These are phyloP conservation scores for Myochromella boudieri DNA, from an alignment of 768 basidiomycete genomes.

Conservation along the genomic window DNA sequence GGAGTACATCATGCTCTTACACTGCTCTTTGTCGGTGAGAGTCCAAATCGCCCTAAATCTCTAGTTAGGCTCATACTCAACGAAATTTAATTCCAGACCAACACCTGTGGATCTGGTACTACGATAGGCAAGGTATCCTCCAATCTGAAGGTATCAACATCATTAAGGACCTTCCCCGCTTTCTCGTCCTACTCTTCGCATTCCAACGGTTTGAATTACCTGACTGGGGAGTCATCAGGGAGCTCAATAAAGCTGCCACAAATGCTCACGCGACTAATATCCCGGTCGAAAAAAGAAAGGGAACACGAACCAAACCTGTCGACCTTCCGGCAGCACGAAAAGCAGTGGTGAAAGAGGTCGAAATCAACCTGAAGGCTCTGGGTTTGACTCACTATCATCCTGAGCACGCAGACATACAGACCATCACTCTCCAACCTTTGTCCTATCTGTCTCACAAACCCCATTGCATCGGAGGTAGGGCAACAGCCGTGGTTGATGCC, in stretches of 20 bases:
- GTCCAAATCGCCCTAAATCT: not conserved
- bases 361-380: too few species aligned
- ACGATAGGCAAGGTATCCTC: not conserved
- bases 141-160: not conserved
- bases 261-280: not conserved
- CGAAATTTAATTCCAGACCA: not conserved
- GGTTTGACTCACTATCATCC: too few species aligned
- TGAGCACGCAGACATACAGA: too few species aligned
- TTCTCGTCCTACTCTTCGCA: not conserved
- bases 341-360: too few species aligned
- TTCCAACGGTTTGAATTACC: not conserved
- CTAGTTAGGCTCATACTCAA: not conserved
- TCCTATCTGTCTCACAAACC: not conserved
- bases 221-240: not conserved
- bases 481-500: not conserved
- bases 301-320: not conserved
- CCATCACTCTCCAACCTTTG: too few species aligned
- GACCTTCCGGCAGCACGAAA: too few species aligned
- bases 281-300: not conserved
- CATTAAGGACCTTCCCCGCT: not conserved
- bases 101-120: not conserved
- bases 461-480: not conserved
- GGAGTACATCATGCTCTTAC: not conserved
- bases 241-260: not conserved
- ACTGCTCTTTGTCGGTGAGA: not conserved